A percentile compares a stretch with the other conserved stretches of the same genome.
These are phyloP conservation scores for Diaporthe sp. DNA, from an alignment of 2,329 filamentous ascomycete species.

Conservation along the genomic window DNA sequence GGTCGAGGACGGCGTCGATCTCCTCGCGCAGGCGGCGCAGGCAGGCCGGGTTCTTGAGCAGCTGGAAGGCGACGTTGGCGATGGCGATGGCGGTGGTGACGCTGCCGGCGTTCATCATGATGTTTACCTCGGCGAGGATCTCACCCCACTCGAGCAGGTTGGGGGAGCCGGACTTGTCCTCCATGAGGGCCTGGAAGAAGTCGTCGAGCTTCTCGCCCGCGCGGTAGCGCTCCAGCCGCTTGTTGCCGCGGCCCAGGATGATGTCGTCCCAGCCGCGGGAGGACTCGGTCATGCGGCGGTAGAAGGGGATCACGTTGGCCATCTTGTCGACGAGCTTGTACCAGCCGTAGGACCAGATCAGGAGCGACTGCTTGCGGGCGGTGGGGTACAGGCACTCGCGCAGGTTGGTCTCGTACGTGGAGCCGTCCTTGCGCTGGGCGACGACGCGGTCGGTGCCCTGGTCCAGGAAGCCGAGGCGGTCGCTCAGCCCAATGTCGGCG, in stretches of 20 bases:
- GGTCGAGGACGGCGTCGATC: conserved; percentile 58
- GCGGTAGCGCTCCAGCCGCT: conserved; percentile 60
- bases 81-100: conserved; percentile 60
- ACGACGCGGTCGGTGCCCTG: conserved; percentile 59
- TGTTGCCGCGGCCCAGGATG: conserved; percentile 58
- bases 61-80: conserved; percentile 64
- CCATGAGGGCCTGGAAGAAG: conserved; percentile 70
- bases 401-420: conserved; percentile 59
- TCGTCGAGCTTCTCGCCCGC: conserved; percentile 69
- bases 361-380: conserved; percentile 62
- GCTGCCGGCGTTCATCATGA: conserved; percentile 66
- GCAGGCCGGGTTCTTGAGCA: conserved; percentile 61
- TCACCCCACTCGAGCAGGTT: conserved; percentile 68
- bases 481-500: conserved; percentile 66
- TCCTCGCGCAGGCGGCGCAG: conserved; percentile 59
- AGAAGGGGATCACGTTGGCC: conserved; percentile 60
- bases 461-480: conserved; percentile 66
- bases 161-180: conserved; percentile 56
- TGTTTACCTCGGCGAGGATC: conserved; percentile 67
- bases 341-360: conserved; percentile 66
- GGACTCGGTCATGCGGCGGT: conserved; percentile 54
- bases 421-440: conserved; percentile 60
- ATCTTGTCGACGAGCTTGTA: conserved; percentile 62
- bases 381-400: conserved; percentile 66
- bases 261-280: conserved; percentile 62